Base-by-base conservation (phyloP, 176 grass and related monocot genomes). In the Oryza glumipatula region DNA sequence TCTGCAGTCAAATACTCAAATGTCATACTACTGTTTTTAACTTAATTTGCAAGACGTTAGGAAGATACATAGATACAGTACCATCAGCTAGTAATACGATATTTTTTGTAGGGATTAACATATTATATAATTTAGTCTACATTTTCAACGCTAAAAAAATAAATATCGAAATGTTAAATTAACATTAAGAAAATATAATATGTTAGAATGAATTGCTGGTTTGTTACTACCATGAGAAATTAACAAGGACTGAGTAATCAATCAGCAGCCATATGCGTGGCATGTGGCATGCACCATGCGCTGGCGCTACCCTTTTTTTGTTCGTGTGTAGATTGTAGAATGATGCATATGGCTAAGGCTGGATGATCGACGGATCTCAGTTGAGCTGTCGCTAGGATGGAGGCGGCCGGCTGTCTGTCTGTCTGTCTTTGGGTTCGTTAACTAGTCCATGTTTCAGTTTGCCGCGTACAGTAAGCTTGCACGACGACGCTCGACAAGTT, bases 341-440 rank as follows among this genome's bases (percentile, higher is more conserved):
- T 76, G 65, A 85, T 76, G 72, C 49, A 3, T 12, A 3, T 12
- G 63, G 11, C 11, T 2, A 48, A 13, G 11, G 46, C 13, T 48
- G 11, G 46, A 48, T 32, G 30, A 32, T 32, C 2, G 30, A 32
- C 16, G 52, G 80, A 85, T 85, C 82, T 76, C 51, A 85, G 88
- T 85, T 35, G 82, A 89, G 88, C 77, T 85, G 88, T 85, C 77
- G 76, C 15, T 70, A 73, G 60, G 77, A 89, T 19, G 88, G 82
- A 85, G 65, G 82, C 77, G 70, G 82, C 82, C 70, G 77, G 38
- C 87, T 85, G 88, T 81, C 77, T 33, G 2, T 56, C 87, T 85
- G 88, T 81, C 77, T 43, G 10, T 56, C 52, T 21, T 41, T 41
- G 39, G 52, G 52, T 19, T 56, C 7, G 52, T 23, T 2, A 14